Conservation (phyloP, 73 alveolate species). For the Durusdinium trenchii region DNA sequence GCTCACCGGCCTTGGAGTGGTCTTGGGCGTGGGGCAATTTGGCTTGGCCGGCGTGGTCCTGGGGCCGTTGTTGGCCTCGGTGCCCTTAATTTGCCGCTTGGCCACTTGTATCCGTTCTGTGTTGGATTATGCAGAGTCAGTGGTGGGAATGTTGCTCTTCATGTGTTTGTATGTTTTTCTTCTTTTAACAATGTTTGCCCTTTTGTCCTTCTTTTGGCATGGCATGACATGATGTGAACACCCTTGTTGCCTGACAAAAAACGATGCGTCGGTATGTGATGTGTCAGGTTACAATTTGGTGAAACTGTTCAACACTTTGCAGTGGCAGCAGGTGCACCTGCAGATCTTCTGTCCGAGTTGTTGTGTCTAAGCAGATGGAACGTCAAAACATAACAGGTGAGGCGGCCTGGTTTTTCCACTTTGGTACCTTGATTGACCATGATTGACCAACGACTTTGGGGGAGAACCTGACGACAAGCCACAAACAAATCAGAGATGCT, state of each 20-base stretch:
- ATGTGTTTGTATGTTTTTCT: background rate
- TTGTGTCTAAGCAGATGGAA: no score
- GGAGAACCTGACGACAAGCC: no score
- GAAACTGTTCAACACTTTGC: conserved; percentile 63
- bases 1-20: conserved; percentile 94
- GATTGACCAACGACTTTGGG: no score
- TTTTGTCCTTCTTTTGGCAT: background rate
- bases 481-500: no score
- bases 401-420: no score
- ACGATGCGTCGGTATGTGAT: no score
- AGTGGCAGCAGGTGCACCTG: conserved; percentile 33
- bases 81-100: conserved; percentile 35
- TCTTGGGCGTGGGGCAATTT: conserved; percentile 81
- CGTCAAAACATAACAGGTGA: no score
- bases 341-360: no score
- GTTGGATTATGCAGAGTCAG: background rate
- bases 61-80: conserved; percentile 85
- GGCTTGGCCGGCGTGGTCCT: conserved; percentile 93
- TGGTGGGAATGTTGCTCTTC: background rate
- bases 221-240: background rate
- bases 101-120: background rate
- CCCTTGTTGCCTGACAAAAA: background rate
- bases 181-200: background rate
- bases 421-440: no score
- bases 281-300: conserved; percentile 28